These are phyloP conservation scores for Aquilaria yunnanensis DNA, from an alignment of 345 rosid genomes.

Conservation along the genomic window DNA sequence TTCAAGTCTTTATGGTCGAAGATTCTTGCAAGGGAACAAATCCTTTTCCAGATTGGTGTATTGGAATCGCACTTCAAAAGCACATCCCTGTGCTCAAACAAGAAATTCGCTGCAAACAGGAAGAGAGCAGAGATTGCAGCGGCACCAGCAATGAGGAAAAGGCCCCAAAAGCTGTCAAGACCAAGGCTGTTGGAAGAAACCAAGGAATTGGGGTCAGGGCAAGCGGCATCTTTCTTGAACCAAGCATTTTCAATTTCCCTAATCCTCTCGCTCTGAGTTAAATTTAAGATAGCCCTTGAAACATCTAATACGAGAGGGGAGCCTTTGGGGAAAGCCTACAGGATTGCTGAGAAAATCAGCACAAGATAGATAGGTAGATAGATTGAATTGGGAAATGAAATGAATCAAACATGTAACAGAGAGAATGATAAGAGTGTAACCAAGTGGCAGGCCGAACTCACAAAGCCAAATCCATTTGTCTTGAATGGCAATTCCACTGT, in stretches of 20 bases:
- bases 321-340: constrained; percentile 35
- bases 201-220: constrained; percentile 15
- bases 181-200: constrained; percentile 31
- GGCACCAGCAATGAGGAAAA: constrained; percentile 32
- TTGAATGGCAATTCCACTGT: constrained; percentile 28
- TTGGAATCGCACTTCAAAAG: constrained; percentile 14
- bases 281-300: constrained; percentile 35
- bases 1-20: not conserved
- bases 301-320: constrained; percentile 40
- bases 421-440: not conserved
- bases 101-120: constrained; percentile 16
- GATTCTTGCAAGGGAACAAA: too few relatives aligned
- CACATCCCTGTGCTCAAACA: constrained; percentile 9
- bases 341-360: not conserved
- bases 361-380: too few relatives aligned
- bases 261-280: constrained; percentile 26
- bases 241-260: constrained; percentile 27
- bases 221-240: constrained; percentile 14
- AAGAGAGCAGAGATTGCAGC: constrained; percentile 22
- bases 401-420: not conserved
- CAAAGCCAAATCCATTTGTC: constrained; percentile 42
- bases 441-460: constrained; percentile 18
- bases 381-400: not conserved
- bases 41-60: constrained; percentile 19
- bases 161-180: constrained; percentile 35